Evolutionary conservation across 2,329 filamentous ascomycete species (phyloP).

Genomic region (Diatrype stigma): DNA sequence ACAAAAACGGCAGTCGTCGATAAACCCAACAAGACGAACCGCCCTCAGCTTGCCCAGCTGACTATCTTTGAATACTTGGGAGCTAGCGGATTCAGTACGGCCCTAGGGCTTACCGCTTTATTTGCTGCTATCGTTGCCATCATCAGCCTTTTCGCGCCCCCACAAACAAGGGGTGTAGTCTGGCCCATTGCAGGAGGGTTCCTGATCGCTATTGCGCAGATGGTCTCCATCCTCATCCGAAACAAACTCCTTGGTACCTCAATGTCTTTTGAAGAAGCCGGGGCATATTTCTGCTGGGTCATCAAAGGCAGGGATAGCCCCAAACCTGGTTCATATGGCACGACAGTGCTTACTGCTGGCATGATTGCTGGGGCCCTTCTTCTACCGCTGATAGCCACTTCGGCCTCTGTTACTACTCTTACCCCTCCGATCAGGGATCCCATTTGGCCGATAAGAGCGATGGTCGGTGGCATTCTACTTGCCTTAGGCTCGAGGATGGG

Average conservation of each 20-base stretch:
- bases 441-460: constrained; percentile 34
- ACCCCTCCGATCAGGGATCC: constrained; percentile 17
- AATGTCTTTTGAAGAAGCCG: constrained; percentile 56
- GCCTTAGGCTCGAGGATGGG: constrained; percentile 58
- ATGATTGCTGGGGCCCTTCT: constrained; percentile 43
- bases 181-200: constrained; percentile 52
- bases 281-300: constrained; percentile 48
- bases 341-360: constrained; percentile 50
- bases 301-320: constrained; percentile 23
- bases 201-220: constrained; percentile 54
- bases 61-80: not conserved
- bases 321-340: constrained; percentile 33
- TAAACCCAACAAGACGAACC: constrained; percentile 9
- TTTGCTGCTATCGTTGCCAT: constrained; percentile 38
- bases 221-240: constrained; percentile 50
- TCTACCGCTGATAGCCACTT: constrained; percentile 21
- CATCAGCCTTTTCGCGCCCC: constrained; percentile 28
- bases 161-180: constrained; percentile 31
- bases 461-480: constrained; percentile 53
- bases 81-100: not conserved
- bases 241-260: constrained; percentile 57
- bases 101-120: constrained; percentile 12
- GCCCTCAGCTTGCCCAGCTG: constrained; percentile 37
- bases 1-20: constrained; percentile 14
- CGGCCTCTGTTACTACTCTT: constrained; percentile 20